Base-by-base conservation (phyloP, 257 asterid species). In the Solanum neorickii region DNA sequence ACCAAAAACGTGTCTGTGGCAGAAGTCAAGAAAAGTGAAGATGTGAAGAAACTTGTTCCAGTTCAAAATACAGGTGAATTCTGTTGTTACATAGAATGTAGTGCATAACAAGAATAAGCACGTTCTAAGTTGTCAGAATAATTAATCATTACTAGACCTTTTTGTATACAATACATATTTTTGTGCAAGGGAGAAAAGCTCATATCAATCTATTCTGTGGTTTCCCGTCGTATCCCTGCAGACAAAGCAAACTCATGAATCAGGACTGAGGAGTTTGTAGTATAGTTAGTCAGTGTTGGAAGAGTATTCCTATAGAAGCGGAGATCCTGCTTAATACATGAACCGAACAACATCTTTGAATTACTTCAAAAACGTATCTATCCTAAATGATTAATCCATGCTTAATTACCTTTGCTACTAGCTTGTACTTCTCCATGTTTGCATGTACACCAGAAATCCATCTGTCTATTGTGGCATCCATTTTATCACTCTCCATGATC, bases 41-140 rank as follows among this genome's bases (percentile, higher is more conserved):
- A 83, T 25, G 62, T 75, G 75, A 86, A 88, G 88, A 41, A 85
- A 21, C 35, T 60, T 82, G 80, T 37, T 77, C 83, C 87, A 25
- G 39, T 82, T 65, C 89, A 86, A 69, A 35, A 46, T 52, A 74
- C 74, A 49, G 92, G 92, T 88, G 83, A 83, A 75, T 76, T 86
- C 56, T 73, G 42, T 56, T 76, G 23, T 47, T 78, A 25, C 72
- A 74, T 86, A 31, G 76, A 42, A 75, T 86, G 66, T 66, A 37
- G 7, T 72, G 33, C 46, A 29, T 37, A 42, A 49, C 49, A 73
- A 46, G 44, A 80, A 42, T 46, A 80, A 80, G 68, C 68, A 27
- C 27, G 27, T 4, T 31, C 44, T 15, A 27, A 80, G 44, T 47
- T 27, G 44, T 80, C 42, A 80, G 85, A 60, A 52, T 82, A 31